Conservation (phyloP, 2,329 filamentous ascomycete species). For the Phyllosticta capitalensis region DNA sequence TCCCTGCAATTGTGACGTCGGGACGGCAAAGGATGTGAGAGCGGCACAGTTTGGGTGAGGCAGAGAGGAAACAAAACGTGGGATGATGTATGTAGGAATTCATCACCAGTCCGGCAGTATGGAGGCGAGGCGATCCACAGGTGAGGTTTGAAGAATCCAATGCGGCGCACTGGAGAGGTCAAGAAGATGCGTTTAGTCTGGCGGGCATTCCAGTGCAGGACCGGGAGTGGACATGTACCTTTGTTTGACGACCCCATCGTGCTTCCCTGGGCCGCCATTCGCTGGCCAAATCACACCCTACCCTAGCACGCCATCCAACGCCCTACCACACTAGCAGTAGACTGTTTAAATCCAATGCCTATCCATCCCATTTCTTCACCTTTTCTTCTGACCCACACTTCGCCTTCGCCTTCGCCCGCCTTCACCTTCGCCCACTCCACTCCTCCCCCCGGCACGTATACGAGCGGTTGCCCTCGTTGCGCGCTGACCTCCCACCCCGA, state of each 20-base stretch:
- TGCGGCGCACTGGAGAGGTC: no score
- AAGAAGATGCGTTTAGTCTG: no score
- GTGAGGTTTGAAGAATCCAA: neutral
- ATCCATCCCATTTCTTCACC: neutral
- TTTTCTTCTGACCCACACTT: neutral
- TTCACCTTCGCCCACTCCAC: neutral
- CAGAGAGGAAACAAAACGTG: neutral
- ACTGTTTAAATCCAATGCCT: neutral
- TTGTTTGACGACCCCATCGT: neutral
- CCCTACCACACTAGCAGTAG: neutral
- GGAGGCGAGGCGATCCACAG: neutral
- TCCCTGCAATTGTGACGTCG: neutral
- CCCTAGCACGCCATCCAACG: neutral
- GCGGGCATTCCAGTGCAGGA: no score
- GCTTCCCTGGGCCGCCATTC: neutral
- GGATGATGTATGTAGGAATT: no score
- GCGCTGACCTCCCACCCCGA: neutral
- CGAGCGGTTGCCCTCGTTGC: conserved; percentile 13
- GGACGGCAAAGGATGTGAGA: neutral
- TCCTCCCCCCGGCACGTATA: conserved; percentile 6
- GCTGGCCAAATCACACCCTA: neutral
- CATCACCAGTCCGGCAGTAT: neutral
- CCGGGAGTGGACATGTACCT: no score
- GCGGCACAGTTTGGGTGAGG: neutral
- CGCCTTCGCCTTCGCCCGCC: neutral